Evolutionary conservation across 352 stramenopile genomes (phyloP), one percentile per base, ranked within the genome.

Genomic region (Globisporangium parvum): DNA sequence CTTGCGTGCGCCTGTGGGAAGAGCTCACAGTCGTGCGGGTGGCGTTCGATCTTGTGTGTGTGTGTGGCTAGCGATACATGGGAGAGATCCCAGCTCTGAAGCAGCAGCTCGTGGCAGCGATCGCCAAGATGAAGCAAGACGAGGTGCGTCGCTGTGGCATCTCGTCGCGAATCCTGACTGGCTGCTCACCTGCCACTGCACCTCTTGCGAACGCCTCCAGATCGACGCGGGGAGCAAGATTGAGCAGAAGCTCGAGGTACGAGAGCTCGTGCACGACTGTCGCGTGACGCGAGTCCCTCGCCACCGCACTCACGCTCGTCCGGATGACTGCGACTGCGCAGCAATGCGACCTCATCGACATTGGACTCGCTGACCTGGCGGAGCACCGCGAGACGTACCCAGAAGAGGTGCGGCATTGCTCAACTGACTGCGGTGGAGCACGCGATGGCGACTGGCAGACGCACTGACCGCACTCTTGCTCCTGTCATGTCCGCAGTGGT

Each of bases 331-430:
- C n/a, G n/a, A n/a, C n/a, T n/a, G 12, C 58, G 5, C 57, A 91
- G 77, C 80, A 91, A 88, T 92, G 82, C 57, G 82, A 92, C 54
- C 66, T 84, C 21, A 91, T 92, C 51, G 82, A 92, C 53, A 81
- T 92, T 37, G 82, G 80, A 1, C 66, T 92, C 6, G 78, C 82
- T 17, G 82, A 92, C 61, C 51, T 92, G 51, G 55, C 69, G 8
- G 80, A 91, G 63, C 82, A 91, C 51, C 77, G 75, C 15, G 70
- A 76, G 6, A 70, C 76, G 20, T 91, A 87, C 39, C 62, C 80
- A 1, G 73, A 91, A 49, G 80, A 92, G 74, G 82, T 92, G 46
- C 23, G 65, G 53, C 28, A 6, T 17, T 23, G 9, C 14, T 0
- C 46, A 39, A 15, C 18, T 9, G 44, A 33, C n/a, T 14, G n/a